These are phyloP conservation scores for Colletotrichum gloeosporioides DNA, from an alignment of 2,329 filamentous ascomycete genomes.

Conservation along the genomic window DNA sequence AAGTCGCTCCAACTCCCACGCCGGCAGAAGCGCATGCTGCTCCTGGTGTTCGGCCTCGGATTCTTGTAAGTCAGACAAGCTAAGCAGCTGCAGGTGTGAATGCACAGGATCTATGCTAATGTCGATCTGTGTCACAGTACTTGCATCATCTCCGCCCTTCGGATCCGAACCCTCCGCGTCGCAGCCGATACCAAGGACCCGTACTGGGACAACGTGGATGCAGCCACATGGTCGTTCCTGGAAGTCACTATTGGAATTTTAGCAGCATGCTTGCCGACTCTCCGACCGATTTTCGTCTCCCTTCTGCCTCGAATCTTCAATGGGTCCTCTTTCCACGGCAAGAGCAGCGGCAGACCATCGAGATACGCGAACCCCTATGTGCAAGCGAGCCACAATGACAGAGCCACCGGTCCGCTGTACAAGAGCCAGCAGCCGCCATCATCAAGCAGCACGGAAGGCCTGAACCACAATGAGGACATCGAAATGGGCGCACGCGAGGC, in stretches of 20 bases:
- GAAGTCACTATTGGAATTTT: constrained; percentile 34
- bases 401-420: constrained; percentile 12
- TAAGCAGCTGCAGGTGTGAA: background rate
- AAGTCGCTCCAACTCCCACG: constrained; percentile 25
- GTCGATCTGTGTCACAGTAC: constrained; percentile 22
- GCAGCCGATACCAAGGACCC: constrained; percentile 25
- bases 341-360: background rate
- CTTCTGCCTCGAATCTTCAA: constrained; percentile 25
- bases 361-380: background rate
- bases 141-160: constrained; percentile 31
- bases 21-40: constrained; percentile 27
- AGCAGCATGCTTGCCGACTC: constrained; percentile 32
- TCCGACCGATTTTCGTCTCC: constrained; percentile 31
- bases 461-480: background rate
- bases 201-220: constrained; percentile 35
- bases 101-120: background rate
- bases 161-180: constrained; percentile 31
- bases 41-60: constrained; percentile 28
- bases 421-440: background rate
- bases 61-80: constrained; percentile 29
- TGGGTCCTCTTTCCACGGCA: background rate
- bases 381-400: constrained; percentile 12
- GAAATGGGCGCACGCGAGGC: background rate
- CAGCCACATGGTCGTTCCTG: constrained; percentile 34
- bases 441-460: background rate